Conservation (phyloP, 306 rosid genomes). For the Vigna angularis region DNA sequence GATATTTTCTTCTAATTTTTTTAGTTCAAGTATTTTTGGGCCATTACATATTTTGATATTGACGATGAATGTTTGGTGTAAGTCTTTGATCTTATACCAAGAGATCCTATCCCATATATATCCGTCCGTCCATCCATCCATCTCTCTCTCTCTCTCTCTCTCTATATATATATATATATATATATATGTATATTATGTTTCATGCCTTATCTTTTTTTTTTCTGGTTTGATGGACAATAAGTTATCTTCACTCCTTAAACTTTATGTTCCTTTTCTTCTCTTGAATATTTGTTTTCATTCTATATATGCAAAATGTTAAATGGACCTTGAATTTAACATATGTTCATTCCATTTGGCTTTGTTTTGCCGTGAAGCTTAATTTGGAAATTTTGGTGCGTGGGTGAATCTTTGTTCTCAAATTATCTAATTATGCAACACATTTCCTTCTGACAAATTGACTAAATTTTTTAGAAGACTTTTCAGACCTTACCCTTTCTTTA, state of each 20-base stretch:
- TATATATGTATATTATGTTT: neutral
- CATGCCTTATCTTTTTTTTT: neutral
- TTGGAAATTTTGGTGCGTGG: conserved; percentile 21
- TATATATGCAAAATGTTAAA: neutral
- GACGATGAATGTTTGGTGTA: too few relatives aligned
- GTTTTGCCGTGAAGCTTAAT: conserved; percentile 2
- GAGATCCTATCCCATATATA: too few relatives aligned
- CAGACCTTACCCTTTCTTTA: neutral
- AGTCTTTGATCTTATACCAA: too few relatives aligned
- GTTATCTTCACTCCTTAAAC: neutral
- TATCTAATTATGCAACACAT: neutral
- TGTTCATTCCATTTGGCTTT: neutral
- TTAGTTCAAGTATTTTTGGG: neutral
- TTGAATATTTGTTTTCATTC: neutral
- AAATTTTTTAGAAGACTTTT: neutral
- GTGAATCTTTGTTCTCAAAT: conserved; percentile 7
- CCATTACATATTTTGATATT: neutral
- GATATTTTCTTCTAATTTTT: neutral
- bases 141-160: too few relatives aligned
- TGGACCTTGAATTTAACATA: conserved; percentile 16
- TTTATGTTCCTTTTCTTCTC: neutral
- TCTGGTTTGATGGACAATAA: neutral
- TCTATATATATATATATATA: too few relatives aligned
- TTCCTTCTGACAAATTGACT: neutral
- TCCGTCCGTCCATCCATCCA: too few relatives aligned